phyloP scores from a whole-genome alignment of 345 rosid species.

The Syzygium oleosum region DNA sequence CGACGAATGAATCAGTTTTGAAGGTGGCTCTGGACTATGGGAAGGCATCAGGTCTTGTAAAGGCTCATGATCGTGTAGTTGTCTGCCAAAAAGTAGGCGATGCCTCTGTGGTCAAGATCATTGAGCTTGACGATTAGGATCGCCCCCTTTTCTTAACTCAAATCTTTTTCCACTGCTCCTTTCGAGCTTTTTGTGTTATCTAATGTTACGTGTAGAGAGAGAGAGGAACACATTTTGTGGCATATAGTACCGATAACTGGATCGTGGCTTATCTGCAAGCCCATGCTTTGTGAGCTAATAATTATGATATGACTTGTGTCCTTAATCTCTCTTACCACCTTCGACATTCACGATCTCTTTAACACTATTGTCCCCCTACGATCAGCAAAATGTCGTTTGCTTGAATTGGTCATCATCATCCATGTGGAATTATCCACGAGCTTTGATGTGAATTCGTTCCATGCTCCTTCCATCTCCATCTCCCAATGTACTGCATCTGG shows the following conservation, averaged over 20 bases:
- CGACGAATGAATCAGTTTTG: constrained; percentile 38
- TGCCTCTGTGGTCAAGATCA: constrained; percentile 50
- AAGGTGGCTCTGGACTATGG: constrained; percentile 63
- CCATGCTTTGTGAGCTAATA: background rate
- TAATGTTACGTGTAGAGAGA: background rate
- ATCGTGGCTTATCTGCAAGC: background rate
- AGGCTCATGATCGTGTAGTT: constrained; percentile 51
- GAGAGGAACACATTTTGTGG: background rate
- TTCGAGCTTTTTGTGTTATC: background rate
- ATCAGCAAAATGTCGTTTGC: background rate
- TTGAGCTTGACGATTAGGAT: constrained; percentile 50
- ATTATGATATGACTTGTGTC: background rate
- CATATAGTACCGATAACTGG: background rate
- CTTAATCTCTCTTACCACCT: background rate
- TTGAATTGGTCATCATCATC: background rate
- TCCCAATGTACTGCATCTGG: background rate
- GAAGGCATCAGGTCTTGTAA: constrained; percentile 41
- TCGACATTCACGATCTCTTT: background rate
- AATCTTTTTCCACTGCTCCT: background rate
- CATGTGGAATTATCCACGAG: background rate
- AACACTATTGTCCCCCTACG: background rate
- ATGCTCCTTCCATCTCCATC: no score
- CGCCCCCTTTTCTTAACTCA: no score
- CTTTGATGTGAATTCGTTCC: no score
- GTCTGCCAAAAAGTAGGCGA: constrained; percentile 61